Base-by-base conservation (phyloP, 164 flowering plant genomes). In the Umbilicus rupestris region DNA sequence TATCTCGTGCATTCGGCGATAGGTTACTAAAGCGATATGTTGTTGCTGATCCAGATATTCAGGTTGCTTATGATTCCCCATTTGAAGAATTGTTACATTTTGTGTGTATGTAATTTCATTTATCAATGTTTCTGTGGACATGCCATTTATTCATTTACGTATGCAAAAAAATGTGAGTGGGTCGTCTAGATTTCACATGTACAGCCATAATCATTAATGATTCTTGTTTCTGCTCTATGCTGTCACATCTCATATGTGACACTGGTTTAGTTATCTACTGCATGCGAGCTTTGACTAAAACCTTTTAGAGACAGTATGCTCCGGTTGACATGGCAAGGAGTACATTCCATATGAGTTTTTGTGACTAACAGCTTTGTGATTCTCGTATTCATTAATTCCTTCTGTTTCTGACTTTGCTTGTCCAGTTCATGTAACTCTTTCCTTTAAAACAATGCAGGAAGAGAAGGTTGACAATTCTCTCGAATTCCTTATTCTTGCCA, bases 1-100 rank as follows among this genome's bases (percentile, higher is more conserved):
- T 90, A 75, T 90, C 97, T 73, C 97, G 97, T 79, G 94, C 97
- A 73, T 90, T 90, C 76, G 97, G 97, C 1, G 89, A 90, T 73
- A 84, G 76, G 70, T 69, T 82, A 64, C 84, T 90, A 22, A 88
- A 87, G 73, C 90, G 73, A 65, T 90, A 62, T 82, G 92, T 90
- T 64, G 85, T 86, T 64, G 87, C 97, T 62, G 97, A 88, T 66
- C 97, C 97, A 50, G 97, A 90, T 72, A 85, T 90, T 75, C 87
- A 87, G 90, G 97, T 90, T 71, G 41, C 19, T 39, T 35, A 17
- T 7, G 14, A 16, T 60, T 6, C 52, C 19, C 52, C 47, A 44
- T 42, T 11, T 14, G 17, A 30, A 30, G 37, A 31, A 47, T 19
- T 49, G 6, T 24, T 28, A 33, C 15, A n/a, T n/a, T 11, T 30